Evolutionary conservation across 805 yeast species (phyloP).

Genomic region (Candida boleticola): DNA sequence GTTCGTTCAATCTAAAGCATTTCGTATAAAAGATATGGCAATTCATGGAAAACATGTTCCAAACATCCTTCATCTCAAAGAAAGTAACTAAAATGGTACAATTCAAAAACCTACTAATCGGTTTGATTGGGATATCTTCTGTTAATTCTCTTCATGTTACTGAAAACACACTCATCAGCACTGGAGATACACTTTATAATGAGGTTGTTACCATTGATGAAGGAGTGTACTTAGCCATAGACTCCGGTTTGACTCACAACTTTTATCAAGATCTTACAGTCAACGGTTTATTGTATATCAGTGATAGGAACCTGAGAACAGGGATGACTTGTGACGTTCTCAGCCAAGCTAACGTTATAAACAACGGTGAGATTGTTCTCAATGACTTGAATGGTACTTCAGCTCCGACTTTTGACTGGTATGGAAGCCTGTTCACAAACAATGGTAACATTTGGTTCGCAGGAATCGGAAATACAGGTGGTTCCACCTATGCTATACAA

Average conservation of each 20-base stretch:
- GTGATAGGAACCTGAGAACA: background rate
- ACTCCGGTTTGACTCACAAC: background rate
- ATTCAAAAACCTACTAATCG: too few species aligned
- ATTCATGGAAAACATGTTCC: too few species aligned
- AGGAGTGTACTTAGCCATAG: slow-evolving; percentile 6
- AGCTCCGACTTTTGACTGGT: slow-evolving; percentile 3
- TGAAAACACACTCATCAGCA: background rate
- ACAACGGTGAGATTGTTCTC: slow-evolving; percentile 2
- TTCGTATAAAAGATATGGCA: too few species aligned
- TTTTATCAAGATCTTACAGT: slow-evolving; percentile 2
- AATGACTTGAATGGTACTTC: slow-evolving; percentile 1
- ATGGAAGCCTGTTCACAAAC: background rate
- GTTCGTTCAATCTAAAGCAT: too few species aligned
- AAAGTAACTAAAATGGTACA: too few species aligned
- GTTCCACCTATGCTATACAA: slow-evolving; percentile 1
- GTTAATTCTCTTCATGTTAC: background rate
- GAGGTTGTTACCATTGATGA: background rate
- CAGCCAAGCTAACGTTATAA: background rate
- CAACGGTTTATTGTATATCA: slow-evolving; percentile 4
- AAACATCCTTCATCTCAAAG: too few species aligned
- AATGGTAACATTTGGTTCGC: slow-evolving; percentile 4
- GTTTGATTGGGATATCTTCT: too few species aligned
- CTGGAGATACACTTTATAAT: background rate
- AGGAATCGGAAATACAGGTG: slow-evolving; percentile 4
- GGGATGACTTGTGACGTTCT: slow-evolving; percentile 3